Conservation (phyloP, 805 yeast species). For the Saccharomycopsis fermentans region DNA sequence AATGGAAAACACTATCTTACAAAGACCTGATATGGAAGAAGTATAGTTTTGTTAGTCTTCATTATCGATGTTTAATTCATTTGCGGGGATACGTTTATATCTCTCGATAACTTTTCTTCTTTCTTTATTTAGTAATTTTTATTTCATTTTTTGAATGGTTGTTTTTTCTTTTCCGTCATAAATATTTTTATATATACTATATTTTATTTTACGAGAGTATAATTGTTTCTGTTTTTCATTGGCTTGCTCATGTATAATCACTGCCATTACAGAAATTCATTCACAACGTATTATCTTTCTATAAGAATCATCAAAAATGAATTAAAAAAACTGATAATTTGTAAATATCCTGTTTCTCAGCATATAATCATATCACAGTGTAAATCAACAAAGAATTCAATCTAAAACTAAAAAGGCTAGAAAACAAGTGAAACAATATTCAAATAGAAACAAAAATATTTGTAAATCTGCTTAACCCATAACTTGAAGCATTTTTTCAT, state of each 20-base stretch:
- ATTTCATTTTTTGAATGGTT: neutral
- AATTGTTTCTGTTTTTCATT: neutral
- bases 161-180: neutral
- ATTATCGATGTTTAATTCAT: neutral
- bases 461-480: conserved; percentile 27
- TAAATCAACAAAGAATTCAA: too few relatives aligned
- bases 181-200: too few relatives aligned
- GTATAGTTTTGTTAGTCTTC: neutral
- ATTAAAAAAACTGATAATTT: too few relatives aligned
- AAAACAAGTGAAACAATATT: too few relatives aligned
- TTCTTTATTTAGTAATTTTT: neutral
- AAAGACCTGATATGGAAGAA: conserved; percentile 27
- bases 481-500: conserved; percentile 76
- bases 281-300: too few relatives aligned
- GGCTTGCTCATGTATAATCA: neutral
- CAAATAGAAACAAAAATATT: neutral
- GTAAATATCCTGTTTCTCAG: too few relatives aligned
- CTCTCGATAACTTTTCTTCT: neutral
- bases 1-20: conserved; percentile 55
- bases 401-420: too few relatives aligned
- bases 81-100: neutral
- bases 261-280: neutral
- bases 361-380: too few relatives aligned
- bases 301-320: too few relatives aligned
- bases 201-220: neutral